Evolutionary conservation across 345 rosid genomes (phyloP).

Genomic region (Eucalyptus coolabah): DNA sequence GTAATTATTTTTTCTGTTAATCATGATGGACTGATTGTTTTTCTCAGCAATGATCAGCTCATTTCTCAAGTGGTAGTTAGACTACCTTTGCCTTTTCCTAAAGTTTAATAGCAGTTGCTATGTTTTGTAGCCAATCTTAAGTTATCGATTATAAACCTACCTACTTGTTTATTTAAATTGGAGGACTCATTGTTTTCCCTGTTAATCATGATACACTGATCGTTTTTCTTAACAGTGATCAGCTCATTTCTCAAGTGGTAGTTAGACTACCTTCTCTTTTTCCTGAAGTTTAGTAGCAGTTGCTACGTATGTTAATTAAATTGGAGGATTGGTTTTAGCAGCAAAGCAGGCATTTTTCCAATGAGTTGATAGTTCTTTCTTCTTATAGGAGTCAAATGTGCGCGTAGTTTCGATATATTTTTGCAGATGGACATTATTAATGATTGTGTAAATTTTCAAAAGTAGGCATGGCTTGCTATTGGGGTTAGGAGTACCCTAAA

Average conservation of each 20-base stretch:
- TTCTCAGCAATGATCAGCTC: neutral
- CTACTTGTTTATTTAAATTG: neutral
- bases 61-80: neutral
- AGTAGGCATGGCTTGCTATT: neutral
- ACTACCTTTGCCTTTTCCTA: neutral
- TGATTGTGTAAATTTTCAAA: neutral
- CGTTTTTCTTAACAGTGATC: neutral
- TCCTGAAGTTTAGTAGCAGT: neutral
- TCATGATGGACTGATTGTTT: neutral
- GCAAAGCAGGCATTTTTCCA: neutral
- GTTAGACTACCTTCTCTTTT: neutral
- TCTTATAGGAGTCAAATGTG: neutral
- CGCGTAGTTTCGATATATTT: neutral
- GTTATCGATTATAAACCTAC: neutral
- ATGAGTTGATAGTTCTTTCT: neutral
- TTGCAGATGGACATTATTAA: neutral
- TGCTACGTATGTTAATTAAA: neutral
- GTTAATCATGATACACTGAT: neutral
- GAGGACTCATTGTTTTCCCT: neutral
- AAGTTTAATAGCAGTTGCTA: neutral
- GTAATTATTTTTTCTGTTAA: constrained; percentile 10
- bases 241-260: neutral
- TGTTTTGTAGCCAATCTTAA: neutral
- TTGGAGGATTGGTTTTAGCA: neutral
- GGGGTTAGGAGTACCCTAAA: neutral